A percentile compares a stretch with the other conserved stretches of the same genome.
These are phyloP conservation scores for Tetrahymena malaccensis DNA, from an alignment of 73 alveolate genomes.

Conservation along the genomic window DNA sequence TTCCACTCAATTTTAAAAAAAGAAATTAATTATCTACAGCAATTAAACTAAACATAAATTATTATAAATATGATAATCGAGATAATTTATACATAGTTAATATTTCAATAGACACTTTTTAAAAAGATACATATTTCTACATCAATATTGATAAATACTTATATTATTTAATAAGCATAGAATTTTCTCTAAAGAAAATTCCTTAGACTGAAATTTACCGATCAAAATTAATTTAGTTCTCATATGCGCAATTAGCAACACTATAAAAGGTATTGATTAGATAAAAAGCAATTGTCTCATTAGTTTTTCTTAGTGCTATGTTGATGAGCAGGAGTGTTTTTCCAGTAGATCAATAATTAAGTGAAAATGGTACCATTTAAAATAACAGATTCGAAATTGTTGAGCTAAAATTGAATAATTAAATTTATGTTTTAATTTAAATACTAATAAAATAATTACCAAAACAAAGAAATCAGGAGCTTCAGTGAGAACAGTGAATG, in stretches of 20 bases:
- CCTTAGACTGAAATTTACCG: background rate
- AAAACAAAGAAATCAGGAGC: constrained; percentile 3
- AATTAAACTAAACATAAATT: background rate
- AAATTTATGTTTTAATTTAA: background rate
- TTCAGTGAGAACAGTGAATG: constrained; percentile 72
- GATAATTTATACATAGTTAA: background rate
- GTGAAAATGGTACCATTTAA: background rate
- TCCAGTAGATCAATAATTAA: background rate
- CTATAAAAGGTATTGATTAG: too few relatives aligned
- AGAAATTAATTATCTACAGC: background rate
- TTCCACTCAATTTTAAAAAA: background rate
- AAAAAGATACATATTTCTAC: background rate
- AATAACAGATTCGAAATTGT: background rate
- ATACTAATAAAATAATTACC: background rate
- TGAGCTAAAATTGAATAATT: background rate
- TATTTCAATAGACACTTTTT: background rate
- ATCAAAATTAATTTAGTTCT: background rate
- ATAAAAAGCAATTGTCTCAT: background rate
- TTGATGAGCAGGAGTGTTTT: background rate
- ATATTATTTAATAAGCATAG: background rate
- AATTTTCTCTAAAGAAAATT: background rate
- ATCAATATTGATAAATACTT: background rate
- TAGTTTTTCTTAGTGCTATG: background rate
- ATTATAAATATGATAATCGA: background rate
- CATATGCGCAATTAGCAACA: too few relatives aligned